Evolutionary conservation across 208 protist genomes (phyloP).

Genomic region (Crithidia thermophila): DNA sequence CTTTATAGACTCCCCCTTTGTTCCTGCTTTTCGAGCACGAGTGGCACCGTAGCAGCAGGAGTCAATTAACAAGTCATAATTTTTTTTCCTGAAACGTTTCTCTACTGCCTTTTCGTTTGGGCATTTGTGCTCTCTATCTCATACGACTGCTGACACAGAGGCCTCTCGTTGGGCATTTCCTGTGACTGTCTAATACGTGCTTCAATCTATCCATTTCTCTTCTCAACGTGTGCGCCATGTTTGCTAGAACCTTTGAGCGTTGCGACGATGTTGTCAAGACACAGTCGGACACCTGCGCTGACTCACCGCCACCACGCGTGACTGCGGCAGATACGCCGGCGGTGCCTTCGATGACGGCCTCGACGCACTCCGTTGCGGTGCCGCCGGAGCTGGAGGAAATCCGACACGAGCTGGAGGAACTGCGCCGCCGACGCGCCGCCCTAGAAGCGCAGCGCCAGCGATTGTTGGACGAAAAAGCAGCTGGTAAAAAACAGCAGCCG

Average conservation of each 20-base stretch:
- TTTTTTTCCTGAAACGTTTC: too few relatives aligned
- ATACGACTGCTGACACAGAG: too few relatives aligned
- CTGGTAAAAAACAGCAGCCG: neutral
- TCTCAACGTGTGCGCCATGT: neutral
- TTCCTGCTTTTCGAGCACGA: too few relatives aligned
- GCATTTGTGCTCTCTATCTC: too few relatives aligned
- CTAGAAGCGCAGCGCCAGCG: constrained; percentile 58
- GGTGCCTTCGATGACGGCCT: neutral
- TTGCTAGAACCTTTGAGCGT: neutral
- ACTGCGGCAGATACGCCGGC: too few relatives aligned
- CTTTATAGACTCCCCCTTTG: too few relatives aligned
- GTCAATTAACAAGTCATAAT: too few relatives aligned
- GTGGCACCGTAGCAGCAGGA: too few relatives aligned
- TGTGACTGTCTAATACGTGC: neutral
- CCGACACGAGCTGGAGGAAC: constrained; percentile 52
- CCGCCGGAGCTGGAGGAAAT: constrained; percentile 42
- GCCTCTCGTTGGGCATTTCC: too few relatives aligned
- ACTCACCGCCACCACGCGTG: neutral
- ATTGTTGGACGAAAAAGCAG: constrained; percentile 35
- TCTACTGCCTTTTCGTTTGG: too few relatives aligned
- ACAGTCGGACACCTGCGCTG: neutral
- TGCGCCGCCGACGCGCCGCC: constrained; percentile 47
- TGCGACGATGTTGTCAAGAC: neutral
- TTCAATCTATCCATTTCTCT: neutral
- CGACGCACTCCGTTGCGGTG: neutral